phyloP scores from a whole-genome alignment of 495 filamentous ascomycete species.

The Cryomyces antarcticus region DNA sequence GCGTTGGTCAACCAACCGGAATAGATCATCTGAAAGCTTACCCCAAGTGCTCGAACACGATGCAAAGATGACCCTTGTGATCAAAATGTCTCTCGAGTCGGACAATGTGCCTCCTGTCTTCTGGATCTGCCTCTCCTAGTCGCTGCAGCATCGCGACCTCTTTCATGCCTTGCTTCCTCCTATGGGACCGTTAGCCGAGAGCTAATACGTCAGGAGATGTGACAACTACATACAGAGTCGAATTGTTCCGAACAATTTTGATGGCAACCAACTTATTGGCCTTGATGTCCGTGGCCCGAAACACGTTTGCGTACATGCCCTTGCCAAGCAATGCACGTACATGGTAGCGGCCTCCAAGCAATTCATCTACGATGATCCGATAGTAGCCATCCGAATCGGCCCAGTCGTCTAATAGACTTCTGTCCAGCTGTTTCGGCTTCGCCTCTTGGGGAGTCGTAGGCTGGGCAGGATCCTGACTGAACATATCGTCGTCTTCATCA shows the following conservation, averaged over 20 bases:
- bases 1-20: neutral
- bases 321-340: slow-evolving; percentile 73
- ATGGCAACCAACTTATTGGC: slow-evolving; percentile 59
- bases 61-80: slow-evolving; percentile 84
- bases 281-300: slow-evolving; percentile 63
- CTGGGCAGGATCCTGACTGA: slow-evolving; percentile 39
- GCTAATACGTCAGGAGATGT: slow-evolving; percentile 4
- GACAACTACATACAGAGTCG: slow-evolving; percentile 45
- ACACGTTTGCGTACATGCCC: slow-evolving; percentile 93
- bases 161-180: slow-evolving; percentile 75
- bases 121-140: slow-evolving; percentile 60
- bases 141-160: slow-evolving; percentile 83
- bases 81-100: slow-evolving; percentile 73
- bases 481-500: slow-evolving; percentile 65
- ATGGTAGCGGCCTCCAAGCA: slow-evolving; percentile 74
- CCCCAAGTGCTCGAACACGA: slow-evolving; percentile 85
- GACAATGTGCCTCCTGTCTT: slow-evolving; percentile 83
- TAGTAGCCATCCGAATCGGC: slow-evolving; percentile 92
- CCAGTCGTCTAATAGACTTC: slow-evolving; percentile 80
- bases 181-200: slow-evolving; percentile 12
- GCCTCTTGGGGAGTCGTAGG: slow-evolving; percentile 18
- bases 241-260: slow-evolving; percentile 88
- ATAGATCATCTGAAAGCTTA: slow-evolving; percentile 3
- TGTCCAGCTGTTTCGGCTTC: slow-evolving; percentile 39
- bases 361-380: slow-evolving; percentile 71